Evolutionary conservation across 83 land plant species (phyloP), one percentile per base, ranked within the genome.

Genomic region (Picea abies): DNA sequence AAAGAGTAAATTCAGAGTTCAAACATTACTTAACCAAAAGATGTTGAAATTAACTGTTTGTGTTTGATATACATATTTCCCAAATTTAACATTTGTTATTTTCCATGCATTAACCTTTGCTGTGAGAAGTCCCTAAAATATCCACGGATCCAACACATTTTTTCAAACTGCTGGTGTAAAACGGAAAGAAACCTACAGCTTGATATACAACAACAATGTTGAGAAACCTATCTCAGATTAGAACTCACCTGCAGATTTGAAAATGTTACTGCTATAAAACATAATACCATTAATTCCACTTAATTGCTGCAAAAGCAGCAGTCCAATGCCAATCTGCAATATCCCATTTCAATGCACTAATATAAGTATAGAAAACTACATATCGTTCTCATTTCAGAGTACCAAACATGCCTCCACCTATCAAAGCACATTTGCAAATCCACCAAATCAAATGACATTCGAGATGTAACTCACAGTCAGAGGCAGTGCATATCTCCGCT

Each of bases 201-300:
- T 71, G n/a, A 37, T 71, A 37, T 15, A 35, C 22, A 72, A 72
- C 4, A 17, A 16, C 37, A 29, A 77, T 3, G 0, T 58, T 26
- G 49, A 22, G 20, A 56, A 19, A 66, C 69, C 26, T 77, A 52
- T 58, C 39, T 58, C 44, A 26, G 63, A 58, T 17, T 58, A 35
- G 16, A 61, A 66, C 87, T 81, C 77, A 92, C 95, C 95, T 71
- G 95, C 92, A 79, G 88, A 52, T 85, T 84, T 83, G 80, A 90
- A 92, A 5, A 92, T 92, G 19, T 20, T 87, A 70, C 85, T 83
- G 75, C 93, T 85, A 82, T 92, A 92, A 84, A 92, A 92, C 17
- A 90, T 61, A 58, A 92, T 88, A 66, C 87, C 95, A 84, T 92
- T 92, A 58, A 87, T 86, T 77, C 95, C 95, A 81, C 88, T 87